These are phyloP conservation scores for Xylariaceae sp. DNA, from an alignment of 2,329 filamentous ascomycete genomes.

Conservation along the genomic window DNA sequence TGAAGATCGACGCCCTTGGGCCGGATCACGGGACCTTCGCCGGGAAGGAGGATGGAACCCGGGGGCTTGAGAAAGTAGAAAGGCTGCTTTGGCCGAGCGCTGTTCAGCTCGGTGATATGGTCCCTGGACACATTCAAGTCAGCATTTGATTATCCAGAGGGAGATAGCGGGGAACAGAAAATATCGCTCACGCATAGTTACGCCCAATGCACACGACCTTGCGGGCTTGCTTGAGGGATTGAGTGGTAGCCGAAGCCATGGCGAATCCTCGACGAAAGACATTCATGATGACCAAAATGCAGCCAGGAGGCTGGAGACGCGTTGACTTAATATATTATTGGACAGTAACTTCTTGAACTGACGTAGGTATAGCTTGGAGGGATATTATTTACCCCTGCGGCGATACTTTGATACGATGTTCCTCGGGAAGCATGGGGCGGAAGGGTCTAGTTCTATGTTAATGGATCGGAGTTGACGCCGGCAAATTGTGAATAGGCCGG, in stretches of 20 bases:
- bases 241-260: conserved; percentile 36
- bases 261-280: conserved; percentile 36
- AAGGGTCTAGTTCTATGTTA: conserved; percentile 16
- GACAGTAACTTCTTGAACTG: too few species aligned
- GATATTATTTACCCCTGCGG: too few species aligned
- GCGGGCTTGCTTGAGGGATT: conserved; percentile 50
- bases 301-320: neutral
- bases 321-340: neutral
- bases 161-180: neutral
- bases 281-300: conserved; percentile 25
- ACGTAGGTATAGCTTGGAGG: neutral
- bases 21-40: conserved; percentile 73
- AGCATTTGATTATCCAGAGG: too few species aligned
- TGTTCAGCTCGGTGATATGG: conserved; percentile 90
- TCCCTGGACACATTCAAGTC: conserved; percentile 55
- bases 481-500: conserved; percentile 9
- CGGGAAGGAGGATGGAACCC: conserved; percentile 76
- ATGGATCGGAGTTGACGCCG: conserved; percentile 9
- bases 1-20: conserved; percentile 82
- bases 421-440: conserved; percentile 3
- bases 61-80: conserved; percentile 99
- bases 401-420: conserved; percentile 1
- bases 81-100: conserved; percentile 81
- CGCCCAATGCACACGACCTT: conserved; percentile 92
- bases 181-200: conserved; percentile 82